Base-by-base conservation (phyloP, 805 yeast species). In the Saturnispora saitoi region DNA sequence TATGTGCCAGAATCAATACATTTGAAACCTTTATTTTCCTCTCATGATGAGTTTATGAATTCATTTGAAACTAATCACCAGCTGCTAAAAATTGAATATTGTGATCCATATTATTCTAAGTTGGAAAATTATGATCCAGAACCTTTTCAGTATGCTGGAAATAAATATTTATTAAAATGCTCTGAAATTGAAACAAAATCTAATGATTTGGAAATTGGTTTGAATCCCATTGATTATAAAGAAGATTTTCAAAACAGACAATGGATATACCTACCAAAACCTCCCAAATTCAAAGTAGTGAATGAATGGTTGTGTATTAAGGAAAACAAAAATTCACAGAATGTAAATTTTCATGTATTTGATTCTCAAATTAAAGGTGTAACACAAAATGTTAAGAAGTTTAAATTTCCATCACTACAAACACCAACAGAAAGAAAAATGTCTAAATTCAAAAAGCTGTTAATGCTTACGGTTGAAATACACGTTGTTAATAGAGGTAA, bases 61-160 rank as follows among this genome's bases (percentile, higher is more conserved):
- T 47, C 58, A 19, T 67, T 85, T 29, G 78, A 74, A 30, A 19
- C 38, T 4, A 61, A 61, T 0, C 54, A 60, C 24, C 81, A 80
- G 0, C 55, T 73, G 12, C 72, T 84, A 2, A 70, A 74, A 53
- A 63, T 77, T 12, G 72, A 78, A 12, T 82, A 83, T 58, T 49
- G 56, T 1, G 83, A 77, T 52, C 95, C 96, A 0, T 78, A 66
- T 54, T 90, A 78, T 55, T 73, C 80, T 26, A 70, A 73, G 14
- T 55, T 68, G 0, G 57, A 62, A 1, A 90, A 86, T 55, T 66
- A 75, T 6, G 81, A 77, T 2, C 57, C 62, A 5, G 62, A 64
- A 10, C 81, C 91, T 0, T 75, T 83, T 48, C 63, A 76, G 0
- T 81, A 78, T 63, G 90, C 90, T 1, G 90, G 89, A 5, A 78